These are phyloP conservation scores for Xylariaceae sp. DNA, from an alignment of 2,329 filamentous ascomycete genomes.

Conservation along the genomic window DNA sequence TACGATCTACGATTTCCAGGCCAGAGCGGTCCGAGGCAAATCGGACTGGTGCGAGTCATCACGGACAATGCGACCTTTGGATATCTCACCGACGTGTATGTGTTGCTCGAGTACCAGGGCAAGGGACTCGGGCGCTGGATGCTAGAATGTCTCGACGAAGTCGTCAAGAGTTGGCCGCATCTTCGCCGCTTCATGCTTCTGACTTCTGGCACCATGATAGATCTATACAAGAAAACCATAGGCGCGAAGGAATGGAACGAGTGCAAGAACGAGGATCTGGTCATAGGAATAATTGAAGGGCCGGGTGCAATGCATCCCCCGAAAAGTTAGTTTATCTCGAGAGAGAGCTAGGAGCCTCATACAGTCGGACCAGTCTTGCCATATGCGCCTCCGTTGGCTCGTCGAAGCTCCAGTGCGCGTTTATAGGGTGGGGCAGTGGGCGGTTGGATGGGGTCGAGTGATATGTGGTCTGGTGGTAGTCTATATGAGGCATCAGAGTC, in stretches of 20 bases:
- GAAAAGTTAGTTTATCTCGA: background rate
- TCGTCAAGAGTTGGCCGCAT: constrained; percentile 40
- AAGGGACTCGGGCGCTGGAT: constrained; percentile 51
- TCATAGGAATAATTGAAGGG: constrained; percentile 26
- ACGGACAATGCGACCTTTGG: constrained; percentile 65
- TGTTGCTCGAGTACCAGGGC: constrained; percentile 44
- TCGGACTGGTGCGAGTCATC: constrained; percentile 58
- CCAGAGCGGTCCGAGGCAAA: constrained; percentile 24
- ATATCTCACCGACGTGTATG: constrained; percentile 57
- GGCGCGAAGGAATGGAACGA: constrained; percentile 42
- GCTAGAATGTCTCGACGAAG: constrained; percentile 45
- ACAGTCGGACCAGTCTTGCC: constrained; percentile 55
- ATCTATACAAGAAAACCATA: constrained; percentile 45
- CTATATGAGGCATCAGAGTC: constrained; percentile 94
- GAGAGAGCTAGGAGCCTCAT: constrained; percentile 14
- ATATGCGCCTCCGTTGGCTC: constrained; percentile 68
- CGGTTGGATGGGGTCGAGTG: constrained; percentile 86
- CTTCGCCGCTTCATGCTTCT: constrained; percentile 56
- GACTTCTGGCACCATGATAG: constrained; percentile 34
- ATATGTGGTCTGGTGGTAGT: constrained; percentile 78
- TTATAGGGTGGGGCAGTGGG: constrained; percentile 96
- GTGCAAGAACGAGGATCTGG: constrained; percentile 38
- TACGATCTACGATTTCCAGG: constrained; percentile 14
- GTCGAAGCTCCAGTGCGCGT: constrained; percentile 77
- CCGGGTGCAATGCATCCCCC: constrained; percentile 20